A percentile compares a stretch with the other conserved stretches of the same genome.
These are phyloP conservation scores for Penicillium waksmanii DNA, from an alignment of 495 filamentous ascomycete species.

Conservation along the genomic window DNA sequence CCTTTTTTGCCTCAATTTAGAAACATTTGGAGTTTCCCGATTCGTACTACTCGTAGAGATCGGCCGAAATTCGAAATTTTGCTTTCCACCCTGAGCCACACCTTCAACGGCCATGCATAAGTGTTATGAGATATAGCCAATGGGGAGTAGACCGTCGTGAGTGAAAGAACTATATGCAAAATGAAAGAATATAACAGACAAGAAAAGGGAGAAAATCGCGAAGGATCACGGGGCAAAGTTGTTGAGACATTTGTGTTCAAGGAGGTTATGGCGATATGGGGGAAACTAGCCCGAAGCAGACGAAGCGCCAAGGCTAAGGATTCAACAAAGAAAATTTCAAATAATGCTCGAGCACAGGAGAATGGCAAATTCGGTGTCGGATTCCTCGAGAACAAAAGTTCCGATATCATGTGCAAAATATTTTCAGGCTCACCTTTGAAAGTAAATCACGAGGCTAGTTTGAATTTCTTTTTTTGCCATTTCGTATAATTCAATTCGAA, in stretches of 20 bases:
- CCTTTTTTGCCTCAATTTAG: constrained; percentile 8
- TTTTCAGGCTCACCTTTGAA: no score
- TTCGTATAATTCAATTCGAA: not conserved
- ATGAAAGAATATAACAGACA: not conserved
- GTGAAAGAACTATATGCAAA: not conserved
- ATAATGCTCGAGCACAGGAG: not conserved
- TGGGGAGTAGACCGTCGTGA: not conserved
- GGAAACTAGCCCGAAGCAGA: constrained; percentile 1
- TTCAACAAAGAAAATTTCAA: constrained; percentile 10
- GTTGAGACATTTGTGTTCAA: not conserved
- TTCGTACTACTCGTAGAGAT: not conserved
- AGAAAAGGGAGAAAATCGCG: not conserved
- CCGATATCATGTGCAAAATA: no score
- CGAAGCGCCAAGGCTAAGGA: constrained; percentile 5
- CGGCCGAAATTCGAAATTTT: not conserved
- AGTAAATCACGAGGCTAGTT: no score
- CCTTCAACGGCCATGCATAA: not conserved
- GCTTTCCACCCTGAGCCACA: not conserved
- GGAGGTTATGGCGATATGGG: not conserved
- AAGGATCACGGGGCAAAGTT: not conserved
- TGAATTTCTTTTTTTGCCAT: no score
- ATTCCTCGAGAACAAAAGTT: no score
- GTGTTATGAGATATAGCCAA: not conserved
- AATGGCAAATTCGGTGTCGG: not conserved
- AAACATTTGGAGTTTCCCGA: constrained; percentile 2